These are phyloP conservation scores for Solanum bulbocastanum DNA, from an alignment of 257 asterid genomes.

Conservation along the genomic window DNA sequence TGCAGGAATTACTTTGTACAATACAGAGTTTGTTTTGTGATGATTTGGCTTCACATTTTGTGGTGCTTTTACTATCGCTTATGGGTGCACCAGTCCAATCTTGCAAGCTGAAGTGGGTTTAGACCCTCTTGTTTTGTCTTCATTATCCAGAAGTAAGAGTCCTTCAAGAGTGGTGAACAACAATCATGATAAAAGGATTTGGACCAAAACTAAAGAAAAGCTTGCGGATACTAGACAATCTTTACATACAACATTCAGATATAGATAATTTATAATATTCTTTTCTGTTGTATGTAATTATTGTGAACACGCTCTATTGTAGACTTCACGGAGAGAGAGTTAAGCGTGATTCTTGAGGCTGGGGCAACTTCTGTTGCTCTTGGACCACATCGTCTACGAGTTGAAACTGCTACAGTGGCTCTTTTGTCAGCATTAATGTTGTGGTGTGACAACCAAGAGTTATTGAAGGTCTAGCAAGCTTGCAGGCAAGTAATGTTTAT, in stretches of 20 bases:
- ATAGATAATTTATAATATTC: neutral
- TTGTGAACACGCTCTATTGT: neutral
- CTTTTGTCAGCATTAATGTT: constrained; percentile 71
- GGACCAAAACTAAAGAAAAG: neutral
- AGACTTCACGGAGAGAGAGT: constrained; percentile 78
- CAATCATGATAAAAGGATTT: neutral
- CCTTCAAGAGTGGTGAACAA: neutral
- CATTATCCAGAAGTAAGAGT: neutral
- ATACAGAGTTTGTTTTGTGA: neutral
- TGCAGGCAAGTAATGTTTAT: constrained; percentile 27
- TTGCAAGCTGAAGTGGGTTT: neutral
- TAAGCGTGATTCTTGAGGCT: constrained; percentile 48
- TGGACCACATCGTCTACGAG: constrained; percentile 89
- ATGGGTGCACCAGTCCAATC: neutral
- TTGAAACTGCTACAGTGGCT: constrained; percentile 87
- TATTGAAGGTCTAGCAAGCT: constrained; percentile 10
- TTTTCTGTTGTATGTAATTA: neutral
- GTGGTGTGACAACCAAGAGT: constrained; percentile 60
- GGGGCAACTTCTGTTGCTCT: constrained; percentile 76
- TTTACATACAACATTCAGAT: neutral
- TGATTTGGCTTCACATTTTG: neutral
- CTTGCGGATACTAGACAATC: neutral
- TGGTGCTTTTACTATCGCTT: neutral
- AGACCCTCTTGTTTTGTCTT: neutral
- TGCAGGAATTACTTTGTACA: neutral